Evolutionary conservation across 1,284 basidiomycete species (phyloP).

Genomic region (Melampsora americana): DNA sequence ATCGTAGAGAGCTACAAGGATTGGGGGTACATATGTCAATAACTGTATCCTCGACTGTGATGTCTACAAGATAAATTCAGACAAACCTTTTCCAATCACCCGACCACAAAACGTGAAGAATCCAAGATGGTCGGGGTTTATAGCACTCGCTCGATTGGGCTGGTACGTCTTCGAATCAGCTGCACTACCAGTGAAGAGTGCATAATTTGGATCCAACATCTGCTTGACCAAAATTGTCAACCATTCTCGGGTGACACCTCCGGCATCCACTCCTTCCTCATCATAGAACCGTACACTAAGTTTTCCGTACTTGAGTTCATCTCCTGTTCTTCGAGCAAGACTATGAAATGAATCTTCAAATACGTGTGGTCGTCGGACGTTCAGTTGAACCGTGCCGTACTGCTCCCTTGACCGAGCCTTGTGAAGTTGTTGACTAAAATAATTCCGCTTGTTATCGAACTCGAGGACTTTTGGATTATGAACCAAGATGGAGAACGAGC

Average conservation of each 20-base stretch:
- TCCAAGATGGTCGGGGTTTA: conserved; percentile 85
- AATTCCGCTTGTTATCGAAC: conserved; percentile 99
- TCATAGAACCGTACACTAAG: conserved; percentile 93
- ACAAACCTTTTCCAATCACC: conserved; percentile 68
- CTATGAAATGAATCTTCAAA: conserved; percentile 97
- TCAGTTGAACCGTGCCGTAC: conserved; percentile 79
- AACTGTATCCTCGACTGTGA: neutral
- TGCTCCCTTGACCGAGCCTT: conserved; percentile 75
- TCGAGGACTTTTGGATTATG: conserved; percentile 95
- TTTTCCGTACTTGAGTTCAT: conserved; percentile 97
- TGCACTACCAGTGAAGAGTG: conserved; percentile 93
- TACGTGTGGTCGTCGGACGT: conserved; percentile 85
- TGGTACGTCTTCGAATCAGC: conserved; percentile 92
- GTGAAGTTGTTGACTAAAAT: conserved; percentile 94
- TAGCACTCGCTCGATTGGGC: conserved; percentile 81
- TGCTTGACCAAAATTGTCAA: conserved; percentile 86
- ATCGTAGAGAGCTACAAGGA: conserved; percentile 79
- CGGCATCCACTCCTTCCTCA: conserved; percentile 97
- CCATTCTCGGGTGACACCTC: conserved; percentile 97
- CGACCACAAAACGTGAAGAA: conserved; percentile 99
- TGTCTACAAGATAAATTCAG: neutral
- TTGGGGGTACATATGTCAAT: conserved; percentile 23
- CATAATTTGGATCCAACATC: conserved; percentile 99
- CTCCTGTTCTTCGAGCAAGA: conserved; percentile 81
- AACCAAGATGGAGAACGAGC: conserved; percentile 92